These are phyloP conservation scores for Cupressus sempervirens DNA, from an alignment of 75 land plant species.

Conservation along the genomic window DNA sequence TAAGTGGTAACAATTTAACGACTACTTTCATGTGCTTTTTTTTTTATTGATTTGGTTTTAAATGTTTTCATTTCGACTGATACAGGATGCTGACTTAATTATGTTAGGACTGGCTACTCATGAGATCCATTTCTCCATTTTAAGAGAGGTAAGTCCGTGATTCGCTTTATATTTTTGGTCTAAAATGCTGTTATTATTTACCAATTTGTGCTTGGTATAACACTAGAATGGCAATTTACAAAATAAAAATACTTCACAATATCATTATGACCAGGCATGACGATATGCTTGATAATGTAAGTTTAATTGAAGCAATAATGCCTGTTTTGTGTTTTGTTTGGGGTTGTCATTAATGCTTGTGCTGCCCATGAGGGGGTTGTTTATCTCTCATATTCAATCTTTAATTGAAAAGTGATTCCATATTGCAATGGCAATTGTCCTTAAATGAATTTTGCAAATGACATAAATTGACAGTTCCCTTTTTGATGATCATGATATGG, in stretches of 20 bases:
- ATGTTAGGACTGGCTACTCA: conserved; percentile 73
- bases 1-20: background rate
- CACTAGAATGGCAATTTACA: background rate
- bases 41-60: conserved; percentile 7
- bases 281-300: background rate
- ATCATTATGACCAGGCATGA: background rate
- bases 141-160: conserved; percentile 57
- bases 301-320: background rate
- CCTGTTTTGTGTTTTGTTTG: background rate
- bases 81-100: conserved; percentile 79
- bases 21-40: background rate
- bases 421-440: background rate
- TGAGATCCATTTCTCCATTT: conserved; percentile 65
- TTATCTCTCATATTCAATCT: background rate
- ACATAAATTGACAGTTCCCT: background rate
- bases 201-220: background rate
- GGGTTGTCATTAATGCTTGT: background rate
- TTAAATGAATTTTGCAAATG: background rate
- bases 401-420: background rate
- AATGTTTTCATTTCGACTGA: background rate
- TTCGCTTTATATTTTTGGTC: background rate
- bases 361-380: background rate
- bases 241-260: background rate
- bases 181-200: background rate
- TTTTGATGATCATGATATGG: background rate